A percentile compares a stretch with the other conserved stretches of the same genome.
Evolutionary conservation across 1,284 basidiomycete genomes (phyloP).

Genomic region (Laetiporus sulphureus): DNA sequence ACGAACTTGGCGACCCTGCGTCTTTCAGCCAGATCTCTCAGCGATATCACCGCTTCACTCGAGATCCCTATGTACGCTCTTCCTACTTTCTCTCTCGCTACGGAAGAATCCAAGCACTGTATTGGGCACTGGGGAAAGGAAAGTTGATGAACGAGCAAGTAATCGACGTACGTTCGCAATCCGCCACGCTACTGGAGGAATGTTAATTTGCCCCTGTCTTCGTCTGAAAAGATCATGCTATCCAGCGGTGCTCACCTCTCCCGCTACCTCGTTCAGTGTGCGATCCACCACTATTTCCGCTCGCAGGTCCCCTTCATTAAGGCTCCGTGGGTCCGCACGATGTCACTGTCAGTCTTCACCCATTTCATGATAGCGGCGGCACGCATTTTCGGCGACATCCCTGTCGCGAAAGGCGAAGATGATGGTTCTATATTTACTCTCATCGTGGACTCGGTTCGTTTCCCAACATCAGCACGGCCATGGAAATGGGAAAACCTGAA

Average conservation of each 20-base stretch:
- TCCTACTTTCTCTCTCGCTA: constrained; percentile 69
- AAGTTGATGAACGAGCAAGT: constrained; percentile 57
- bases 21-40: constrained; percentile 49
- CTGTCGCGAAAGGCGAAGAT: constrained; percentile 62
- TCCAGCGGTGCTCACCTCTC: constrained; percentile 69
- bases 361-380: constrained; percentile 57
- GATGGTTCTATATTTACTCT: constrained; percentile 58
- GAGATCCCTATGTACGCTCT: constrained; percentile 67
- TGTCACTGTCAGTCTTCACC: constrained; percentile 50
- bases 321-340: constrained; percentile 59
- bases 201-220: constrained; percentile 11
- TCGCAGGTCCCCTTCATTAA: constrained; percentile 67
- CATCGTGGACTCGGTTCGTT: constrained; percentile 62
- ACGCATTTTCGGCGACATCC: constrained; percentile 54
- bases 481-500: constrained; percentile 56
- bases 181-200: constrained; percentile 4
- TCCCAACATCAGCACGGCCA: constrained; percentile 44
- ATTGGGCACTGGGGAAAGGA: constrained; percentile 61
- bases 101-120: constrained; percentile 61
- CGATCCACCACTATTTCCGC: constrained; percentile 70
- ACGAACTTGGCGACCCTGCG: constrained; percentile 59
- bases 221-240: constrained; percentile 50
- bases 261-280: constrained; percentile 67
- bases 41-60: constrained; percentile 55
- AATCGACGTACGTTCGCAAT: constrained; percentile 52